Evolutionary conservation across 352 stramenopile genomes (phyloP).

Genomic region (Phytophthora tentaculata): DNA sequence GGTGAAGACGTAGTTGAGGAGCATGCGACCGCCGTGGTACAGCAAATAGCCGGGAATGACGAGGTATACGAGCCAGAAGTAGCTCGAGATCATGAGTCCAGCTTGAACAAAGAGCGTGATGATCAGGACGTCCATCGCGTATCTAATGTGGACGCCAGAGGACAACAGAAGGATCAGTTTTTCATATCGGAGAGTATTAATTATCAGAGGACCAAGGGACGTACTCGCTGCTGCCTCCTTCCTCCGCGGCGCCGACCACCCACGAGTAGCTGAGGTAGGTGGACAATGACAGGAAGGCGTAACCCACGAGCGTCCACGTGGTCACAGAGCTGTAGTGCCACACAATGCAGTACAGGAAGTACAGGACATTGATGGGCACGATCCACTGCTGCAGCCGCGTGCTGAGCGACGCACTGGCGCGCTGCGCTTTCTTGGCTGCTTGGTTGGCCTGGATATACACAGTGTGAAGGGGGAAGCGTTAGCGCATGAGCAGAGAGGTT

Average conservation of each 20-base stretch:
- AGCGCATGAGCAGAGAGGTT: background rate
- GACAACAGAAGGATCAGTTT: conserved; percentile 17
- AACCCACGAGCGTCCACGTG: conserved; percentile 72
- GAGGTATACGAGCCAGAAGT: conserved; percentile 89
- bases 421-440: conserved; percentile 85
- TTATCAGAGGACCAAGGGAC: conserved; percentile 17
- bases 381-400: conserved; percentile 81
- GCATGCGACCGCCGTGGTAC: conserved; percentile 77
- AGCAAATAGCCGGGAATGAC: conserved; percentile 83
- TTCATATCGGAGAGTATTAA: conserved; percentile 19
- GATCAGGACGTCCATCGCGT: conserved; percentile 88
- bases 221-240: conserved; percentile 84
- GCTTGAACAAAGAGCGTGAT: conserved; percentile 83
- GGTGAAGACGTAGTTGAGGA: conserved; percentile 88
- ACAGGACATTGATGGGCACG: conserved; percentile 80
- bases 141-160: conserved; percentile 38
- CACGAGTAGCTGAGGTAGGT: conserved; percentile 87
- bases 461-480: background rate
- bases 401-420: conserved; percentile 70
- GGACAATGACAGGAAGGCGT: conserved; percentile 63
- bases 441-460: conserved; percentile 69
- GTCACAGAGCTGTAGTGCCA: conserved; percentile 76
- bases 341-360: conserved; percentile 78
- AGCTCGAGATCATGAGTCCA: conserved; percentile 80
- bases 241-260: conserved; percentile 77